A percentile compares a stretch with the other conserved stretches of the same genome.
phyloP scores from a whole-genome alignment of 139 green algal species.

The Diplosphaera chodatii region DNA sequence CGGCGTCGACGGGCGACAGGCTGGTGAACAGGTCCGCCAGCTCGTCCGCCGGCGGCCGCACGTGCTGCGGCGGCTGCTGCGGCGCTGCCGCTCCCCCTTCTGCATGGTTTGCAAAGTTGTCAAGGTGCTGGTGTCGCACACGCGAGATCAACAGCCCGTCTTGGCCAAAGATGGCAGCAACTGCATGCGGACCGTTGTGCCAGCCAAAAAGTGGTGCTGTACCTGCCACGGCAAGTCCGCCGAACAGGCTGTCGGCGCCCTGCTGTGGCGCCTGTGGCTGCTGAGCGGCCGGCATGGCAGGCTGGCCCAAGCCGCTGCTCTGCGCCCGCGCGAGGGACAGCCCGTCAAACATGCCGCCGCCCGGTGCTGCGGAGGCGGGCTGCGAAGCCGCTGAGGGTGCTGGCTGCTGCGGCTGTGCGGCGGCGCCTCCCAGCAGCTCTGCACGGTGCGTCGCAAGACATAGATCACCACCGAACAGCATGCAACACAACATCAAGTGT shows the following conservation, averaged over 20 bases:
- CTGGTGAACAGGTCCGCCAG: conserved; percentile 16
- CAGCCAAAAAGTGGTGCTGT: neutral
- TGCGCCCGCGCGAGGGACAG: neutral
- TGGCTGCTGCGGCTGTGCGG: neutral
- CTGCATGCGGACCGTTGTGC: neutral
- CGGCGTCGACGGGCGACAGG: conserved; percentile 4
- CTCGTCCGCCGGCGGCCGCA: neutral
- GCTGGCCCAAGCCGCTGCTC: neutral
- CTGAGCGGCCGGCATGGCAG: too few species aligned
- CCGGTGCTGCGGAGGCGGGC: neutral
- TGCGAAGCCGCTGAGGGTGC: neutral
- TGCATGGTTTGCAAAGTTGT: neutral
- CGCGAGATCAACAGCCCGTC: neutral
- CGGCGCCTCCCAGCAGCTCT: neutral
- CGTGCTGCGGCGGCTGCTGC: neutral
- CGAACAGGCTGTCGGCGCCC: conserved; percentile 6
- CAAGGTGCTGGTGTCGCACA: neutral
- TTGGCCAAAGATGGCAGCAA: neutral
- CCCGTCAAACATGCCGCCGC: neutral
- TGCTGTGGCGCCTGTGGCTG: neutral
- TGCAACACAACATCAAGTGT: too few species aligned
- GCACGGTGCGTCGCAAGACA: too few species aligned
- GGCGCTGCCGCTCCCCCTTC: too few species aligned
- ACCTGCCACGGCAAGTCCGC: conserved; percentile 2
- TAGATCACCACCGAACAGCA: neutral